A percentile compares a stretch with the other conserved stretches of the same genome.
Conservation (phyloP, 768 basidiomycete species). For the Tricholoma furcatifolium region DNA sequence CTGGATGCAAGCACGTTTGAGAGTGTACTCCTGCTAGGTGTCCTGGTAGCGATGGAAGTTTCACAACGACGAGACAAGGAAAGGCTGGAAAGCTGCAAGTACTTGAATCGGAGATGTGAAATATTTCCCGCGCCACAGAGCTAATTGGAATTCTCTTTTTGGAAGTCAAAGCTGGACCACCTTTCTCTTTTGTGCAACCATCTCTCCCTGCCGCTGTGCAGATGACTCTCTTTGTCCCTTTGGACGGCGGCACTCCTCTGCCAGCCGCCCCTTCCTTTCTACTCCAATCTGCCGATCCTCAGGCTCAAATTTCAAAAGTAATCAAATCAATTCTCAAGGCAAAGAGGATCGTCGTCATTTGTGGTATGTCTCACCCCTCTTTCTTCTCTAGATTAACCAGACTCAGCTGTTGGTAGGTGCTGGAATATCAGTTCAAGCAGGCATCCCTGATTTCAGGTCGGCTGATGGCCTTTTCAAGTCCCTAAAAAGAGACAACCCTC, state of each 20-base stretch:
- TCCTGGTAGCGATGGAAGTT: too few relatives aligned
- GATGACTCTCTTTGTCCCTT: constrained; percentile 69
- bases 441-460: constrained; percentile 90
- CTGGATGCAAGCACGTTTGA: too few relatives aligned
- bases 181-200: constrained; percentile 15
- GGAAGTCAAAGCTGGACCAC: constrained; percentile 8
- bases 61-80: too few relatives aligned
- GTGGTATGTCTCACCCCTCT: constrained; percentile 52
- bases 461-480: constrained; percentile 76
- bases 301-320: constrained; percentile 48
- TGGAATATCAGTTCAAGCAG: constrained; percentile 84
- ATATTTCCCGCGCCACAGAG: constrained; percentile 23
- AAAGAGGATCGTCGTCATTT: constrained; percentile 81
- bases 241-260: constrained; percentile 44
- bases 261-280: constrained; percentile 60
- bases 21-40: too few relatives aligned
- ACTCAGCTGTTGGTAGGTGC: constrained; percentile 52
- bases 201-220: constrained; percentile 11
- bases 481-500: constrained; percentile 76
- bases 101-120: constrained; percentile 6
- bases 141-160: constrained; percentile 14
- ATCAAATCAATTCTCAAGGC: constrained; percentile 75
- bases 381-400: neutral
- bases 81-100: neutral
- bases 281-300: constrained; percentile 41